Evolutionary conservation across 2,329 filamentous ascomycete species (phyloP), one percentile per base, ranked within the genome.

Genomic region (Alternaria arbusti): DNA sequence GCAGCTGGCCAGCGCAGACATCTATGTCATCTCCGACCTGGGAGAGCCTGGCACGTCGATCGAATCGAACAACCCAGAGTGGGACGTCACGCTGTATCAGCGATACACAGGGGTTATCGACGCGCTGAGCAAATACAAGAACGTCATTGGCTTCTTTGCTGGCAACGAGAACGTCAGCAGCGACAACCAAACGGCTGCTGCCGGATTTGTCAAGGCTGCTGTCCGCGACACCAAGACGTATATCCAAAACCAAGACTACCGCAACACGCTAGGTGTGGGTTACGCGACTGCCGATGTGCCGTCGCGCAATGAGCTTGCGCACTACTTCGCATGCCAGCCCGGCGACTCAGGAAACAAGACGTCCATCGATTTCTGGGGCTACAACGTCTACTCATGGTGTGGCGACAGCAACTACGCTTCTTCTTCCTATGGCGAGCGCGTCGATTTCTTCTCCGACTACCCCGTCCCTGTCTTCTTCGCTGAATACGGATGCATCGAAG

Each of bases 341-440:
- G 69, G 68, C 13, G 69, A 75, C 46, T 26, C 62, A 2, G 75
- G 75, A 11, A 79, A 78, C 57, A 83, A 84, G 8, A 83, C 83
- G 74, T 81, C 90, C 63, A 97, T 98, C 70, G 96, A 99, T 82
- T 97, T 96, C 86, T 98, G 94, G 92, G 96, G 96, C 61, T 98
- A 98, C 90, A 99, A 99, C 85, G 97, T 98, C 82, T 99, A 98
- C 87, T 96, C 94, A 47, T 99, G 96, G 96, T 99, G 96, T 80
- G 96, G 95, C 70, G 81, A 94, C 73, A 96, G 92, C 79, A 88
- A 84, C 76, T 96, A 91, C 83, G 75, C 85, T 30, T 77, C 84
- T 56, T 97, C 96, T 0, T 92, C 92, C 45, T 99, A 96, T 82
- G 85, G 90, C 69, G 86, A 89, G 64, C 91, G 95, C 80, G 93